Conservation (phyloP, 352 stramenopile species). For the Phytophthora aleatoria region DNA sequence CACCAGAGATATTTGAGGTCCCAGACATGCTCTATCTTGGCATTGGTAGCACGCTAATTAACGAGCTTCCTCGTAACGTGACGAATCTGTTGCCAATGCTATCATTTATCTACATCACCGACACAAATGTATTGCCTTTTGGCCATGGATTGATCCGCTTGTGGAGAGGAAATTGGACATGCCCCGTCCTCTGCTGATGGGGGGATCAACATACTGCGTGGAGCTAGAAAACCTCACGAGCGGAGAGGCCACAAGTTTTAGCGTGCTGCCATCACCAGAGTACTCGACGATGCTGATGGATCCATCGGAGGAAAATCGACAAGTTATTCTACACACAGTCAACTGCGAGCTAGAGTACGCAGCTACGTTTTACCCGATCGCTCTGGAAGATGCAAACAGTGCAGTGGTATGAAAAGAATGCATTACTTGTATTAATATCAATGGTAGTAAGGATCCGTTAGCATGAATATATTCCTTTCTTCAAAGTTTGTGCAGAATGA, state of each 20-base stretch:
- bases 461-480: not conserved
- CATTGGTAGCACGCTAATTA: constrained; percentile 20
- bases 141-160: constrained; percentile 8
- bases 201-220: constrained; percentile 17
- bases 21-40: constrained; percentile 22
- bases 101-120: constrained; percentile 21
- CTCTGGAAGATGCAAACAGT: not conserved
- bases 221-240: constrained; percentile 13
- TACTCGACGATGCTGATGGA: constrained; percentile 4
- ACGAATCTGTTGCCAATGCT: constrained; percentile 17
- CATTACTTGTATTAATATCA: too few species aligned
- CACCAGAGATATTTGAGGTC: constrained; percentile 27
- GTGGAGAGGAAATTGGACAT: constrained; percentile 5
- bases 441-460: too few species aligned
- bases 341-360: constrained; percentile 2
- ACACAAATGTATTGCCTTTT: constrained; percentile 31
- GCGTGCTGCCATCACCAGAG: not conserved
- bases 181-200: constrained; percentile 7
- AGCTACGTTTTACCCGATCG: too few species aligned
- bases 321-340: constrained; percentile 12
- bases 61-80: constrained; percentile 21
- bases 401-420: not conserved
- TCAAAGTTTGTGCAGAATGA: not conserved
- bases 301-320: constrained; percentile 12
- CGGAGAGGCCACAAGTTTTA: constrained; percentile 1